Evolutionary conservation across 169 alveolate species (phyloP).

Genomic region (Plasmodium blacklocki): DNA sequence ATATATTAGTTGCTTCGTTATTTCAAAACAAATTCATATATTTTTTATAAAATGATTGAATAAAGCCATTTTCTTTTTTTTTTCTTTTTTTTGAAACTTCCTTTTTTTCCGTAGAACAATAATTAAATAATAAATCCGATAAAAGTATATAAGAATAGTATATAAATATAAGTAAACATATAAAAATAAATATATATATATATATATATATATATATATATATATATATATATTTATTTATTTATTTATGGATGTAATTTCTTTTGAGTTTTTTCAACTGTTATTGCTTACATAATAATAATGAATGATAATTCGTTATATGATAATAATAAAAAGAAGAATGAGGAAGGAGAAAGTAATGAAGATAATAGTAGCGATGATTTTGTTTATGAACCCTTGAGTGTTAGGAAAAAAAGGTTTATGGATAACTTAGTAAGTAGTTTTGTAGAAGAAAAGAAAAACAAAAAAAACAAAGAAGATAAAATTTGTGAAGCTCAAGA

Average conservation of each 20-base stretch:
- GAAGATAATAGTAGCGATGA: constrained; percentile 14
- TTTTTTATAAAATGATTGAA: no score
- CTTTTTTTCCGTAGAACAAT: not conserved
- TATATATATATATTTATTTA: not conserved
- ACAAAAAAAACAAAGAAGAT: constrained; percentile 19
- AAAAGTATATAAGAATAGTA: not conserved
- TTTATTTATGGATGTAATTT: not conserved
- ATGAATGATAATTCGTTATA: not conserved
- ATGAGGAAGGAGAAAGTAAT: constrained; percentile 1
- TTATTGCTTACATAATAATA: no score
- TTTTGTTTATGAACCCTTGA: constrained; percentile 66
- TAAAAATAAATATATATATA: not conserved
- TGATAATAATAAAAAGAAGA: constrained; percentile 9
- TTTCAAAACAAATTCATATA: no score
- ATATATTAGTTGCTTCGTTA: no score
- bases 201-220: constrained; percentile 12
- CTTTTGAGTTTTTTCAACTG: no score
- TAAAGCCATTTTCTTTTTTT: not conserved
- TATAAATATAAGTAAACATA: not conserved
- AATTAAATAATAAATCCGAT: not conserved
- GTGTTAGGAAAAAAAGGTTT: constrained; percentile 45
- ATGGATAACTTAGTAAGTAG: constrained; percentile 66
- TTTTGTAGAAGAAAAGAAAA: constrained; percentile 45
- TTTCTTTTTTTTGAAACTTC: not conserved
- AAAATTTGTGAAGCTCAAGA: not conserved